Evolutionary conservation across 805 yeast genomes (phyloP).

Genomic region (Maudiozyma bulderi): DNA sequence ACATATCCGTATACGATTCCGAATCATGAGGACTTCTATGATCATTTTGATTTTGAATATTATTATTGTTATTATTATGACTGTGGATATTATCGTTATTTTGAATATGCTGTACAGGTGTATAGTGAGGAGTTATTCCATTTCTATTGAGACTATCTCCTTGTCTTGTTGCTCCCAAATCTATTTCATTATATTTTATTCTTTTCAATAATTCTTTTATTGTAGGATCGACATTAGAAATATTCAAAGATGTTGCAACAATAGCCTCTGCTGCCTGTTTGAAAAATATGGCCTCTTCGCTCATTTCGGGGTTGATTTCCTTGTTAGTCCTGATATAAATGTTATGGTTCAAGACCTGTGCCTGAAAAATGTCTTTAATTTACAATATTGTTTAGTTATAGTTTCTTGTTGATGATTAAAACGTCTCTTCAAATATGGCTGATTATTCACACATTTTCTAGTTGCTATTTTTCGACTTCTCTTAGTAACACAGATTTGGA

Average conservation of each 20-base stretch:
- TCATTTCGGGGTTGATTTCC: slow-evolving; percentile 8
- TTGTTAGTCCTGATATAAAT: too few relatives aligned
- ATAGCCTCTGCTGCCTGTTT: slow-evolving; percentile 28
- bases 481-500: neutral
- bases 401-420: neutral
- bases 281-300: slow-evolving; percentile 22
- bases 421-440: neutral
- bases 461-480: neutral
- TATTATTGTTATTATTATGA: neutral
- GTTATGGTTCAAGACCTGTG: too few relatives aligned
- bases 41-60: too few relatives aligned
- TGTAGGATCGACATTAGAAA: slow-evolving; percentile 22
- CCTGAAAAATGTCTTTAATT: too few relatives aligned
- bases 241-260: slow-evolving; percentile 21
- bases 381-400: neutral
- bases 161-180: neutral
- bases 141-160: neutral
- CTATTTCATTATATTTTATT: slow-evolving; percentile 11
- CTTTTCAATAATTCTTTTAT: slow-evolving; percentile 23
- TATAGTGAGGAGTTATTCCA: neutral
- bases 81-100: neutral
- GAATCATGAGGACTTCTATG: neutral
- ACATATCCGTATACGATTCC: neutral
- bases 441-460: neutral
- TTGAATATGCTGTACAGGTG: neutral